Conservation (phyloP, 2,329 filamentous ascomycete species). For the Cladorrhinum sp. region DNA sequence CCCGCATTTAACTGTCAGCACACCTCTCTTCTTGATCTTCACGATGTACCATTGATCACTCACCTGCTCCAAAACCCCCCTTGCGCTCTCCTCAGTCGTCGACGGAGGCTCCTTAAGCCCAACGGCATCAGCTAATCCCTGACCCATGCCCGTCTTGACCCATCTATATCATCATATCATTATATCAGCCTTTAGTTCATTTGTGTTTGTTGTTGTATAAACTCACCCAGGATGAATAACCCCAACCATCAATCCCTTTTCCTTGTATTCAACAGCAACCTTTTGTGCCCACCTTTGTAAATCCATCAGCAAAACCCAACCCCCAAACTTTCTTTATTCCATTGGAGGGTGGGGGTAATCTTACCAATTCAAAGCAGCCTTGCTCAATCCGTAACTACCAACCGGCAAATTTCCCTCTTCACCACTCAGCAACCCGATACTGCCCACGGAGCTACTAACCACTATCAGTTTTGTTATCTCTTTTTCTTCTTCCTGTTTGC, state of each 20-base stretch:
- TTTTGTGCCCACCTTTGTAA: conserved; percentile 23
- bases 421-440: conserved; percentile 22
- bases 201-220: background rate
- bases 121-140: conserved; percentile 27
- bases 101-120: conserved; percentile 26
- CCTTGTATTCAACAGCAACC: conserved; percentile 24
- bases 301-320: too few species aligned
- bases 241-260: conserved; percentile 26
- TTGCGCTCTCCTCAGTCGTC: conserved; percentile 25
- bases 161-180: conserved; percentile 20
- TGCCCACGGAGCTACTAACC: conserved; percentile 28
- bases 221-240: conserved; percentile 32
- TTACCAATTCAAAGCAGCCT: conserved; percentile 29
- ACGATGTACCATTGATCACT: too few species aligned
- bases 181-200: background rate
- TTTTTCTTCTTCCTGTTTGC: too few species aligned
- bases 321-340: too few species aligned
- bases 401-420: conserved; percentile 14
- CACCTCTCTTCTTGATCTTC: too few species aligned
- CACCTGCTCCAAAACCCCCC: conserved; percentile 27
- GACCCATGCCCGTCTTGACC: conserved; percentile 30
- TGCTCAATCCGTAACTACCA: conserved; percentile 30
- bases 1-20: background rate
- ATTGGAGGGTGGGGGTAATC: too few species aligned
- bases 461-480: conserved; percentile 31